A percentile compares a stretch with the other conserved stretches of the same genome.
phyloP scores from a whole-genome alignment of 2,329 filamentous ascomycete species.

The Pseudogymnoascus sp. region DNA sequence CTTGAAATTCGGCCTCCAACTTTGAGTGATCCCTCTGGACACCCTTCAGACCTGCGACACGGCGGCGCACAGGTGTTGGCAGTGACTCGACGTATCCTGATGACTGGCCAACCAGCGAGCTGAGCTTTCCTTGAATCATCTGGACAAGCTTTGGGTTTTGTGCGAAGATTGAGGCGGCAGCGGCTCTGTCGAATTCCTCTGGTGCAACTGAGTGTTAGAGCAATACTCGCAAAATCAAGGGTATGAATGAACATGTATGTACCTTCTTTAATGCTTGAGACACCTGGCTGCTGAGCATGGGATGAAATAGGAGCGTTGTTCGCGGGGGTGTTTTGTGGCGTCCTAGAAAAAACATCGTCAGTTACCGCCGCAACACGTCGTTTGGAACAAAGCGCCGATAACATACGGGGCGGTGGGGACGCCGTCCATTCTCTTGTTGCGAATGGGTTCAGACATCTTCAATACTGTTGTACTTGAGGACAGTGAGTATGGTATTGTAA shows the following conservation, averaged over 20 bases:
- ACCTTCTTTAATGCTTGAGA: conserved; percentile 98
- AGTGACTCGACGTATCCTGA: conserved; percentile 98
- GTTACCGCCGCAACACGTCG: conserved; percentile 11
- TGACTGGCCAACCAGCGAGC: conserved; percentile 83
- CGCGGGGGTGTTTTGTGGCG: conserved; percentile 95
- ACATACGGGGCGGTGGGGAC: conserved; percentile 56
- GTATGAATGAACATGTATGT: conserved; percentile 30
- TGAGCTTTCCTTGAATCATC: conserved; percentile 96
- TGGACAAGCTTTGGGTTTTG: conserved; percentile 90
- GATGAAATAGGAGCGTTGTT: conserved; percentile 96
- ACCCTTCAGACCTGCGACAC: conserved; percentile 90
- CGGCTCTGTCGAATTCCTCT: conserved; percentile 86
- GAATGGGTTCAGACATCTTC: conserved; percentile 58
- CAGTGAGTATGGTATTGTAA: not conserved
- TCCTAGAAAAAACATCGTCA: conserved; percentile 48
- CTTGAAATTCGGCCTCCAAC: conserved; percentile 96
- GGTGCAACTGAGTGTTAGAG: conserved; percentile 13
- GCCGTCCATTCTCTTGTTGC: conserved; percentile 53
- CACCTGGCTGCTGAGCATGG: conserved; percentile 88
- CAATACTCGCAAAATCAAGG: not conserved
- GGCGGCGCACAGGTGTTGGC: conserved; percentile 77
- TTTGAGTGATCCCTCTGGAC: conserved; percentile 99
- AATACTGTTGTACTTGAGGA: conserved; percentile 7
- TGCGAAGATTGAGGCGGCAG: conserved; percentile 87
- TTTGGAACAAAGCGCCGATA: conserved; percentile 11